phyloP scores from a whole-genome alignment of 768 basidiomycete species.

The Suillus sp. region DNA sequence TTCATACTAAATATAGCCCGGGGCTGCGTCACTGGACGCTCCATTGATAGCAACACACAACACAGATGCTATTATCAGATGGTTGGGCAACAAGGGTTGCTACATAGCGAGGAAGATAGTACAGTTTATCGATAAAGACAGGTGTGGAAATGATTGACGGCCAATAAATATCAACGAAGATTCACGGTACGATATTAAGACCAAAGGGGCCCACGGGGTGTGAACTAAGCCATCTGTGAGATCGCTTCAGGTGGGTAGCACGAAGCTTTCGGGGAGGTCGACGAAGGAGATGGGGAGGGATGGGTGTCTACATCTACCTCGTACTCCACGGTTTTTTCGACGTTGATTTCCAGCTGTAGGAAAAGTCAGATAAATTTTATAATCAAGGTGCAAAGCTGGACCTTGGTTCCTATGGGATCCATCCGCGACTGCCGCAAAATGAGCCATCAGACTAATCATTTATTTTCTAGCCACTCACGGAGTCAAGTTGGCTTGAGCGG shows the following conservation, averaged over 20 bases:
- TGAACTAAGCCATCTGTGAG: not conserved
- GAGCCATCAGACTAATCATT: not conserved
- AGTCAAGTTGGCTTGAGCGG: not conserved
- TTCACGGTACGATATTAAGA: not conserved
- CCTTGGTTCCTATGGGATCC: conserved; percentile 23
- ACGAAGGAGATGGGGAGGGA: conserved; percentile 3
- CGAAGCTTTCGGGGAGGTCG: not conserved
- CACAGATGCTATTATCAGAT: not conserved
- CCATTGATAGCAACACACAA: no score
- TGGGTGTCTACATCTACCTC: conserved; percentile 17
- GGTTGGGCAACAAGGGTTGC: not conserved
- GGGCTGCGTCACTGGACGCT: no score
- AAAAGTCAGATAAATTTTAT: not conserved
- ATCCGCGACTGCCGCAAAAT: conserved; percentile 16
- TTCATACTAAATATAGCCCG: not conserved
- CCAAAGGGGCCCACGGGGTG: no score
- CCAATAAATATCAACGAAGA: not conserved
- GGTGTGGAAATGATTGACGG: conserved; percentile 4
- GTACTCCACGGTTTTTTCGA: conserved; percentile 32
- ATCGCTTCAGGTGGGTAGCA: no score
- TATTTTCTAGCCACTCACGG: not conserved
- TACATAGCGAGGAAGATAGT: conserved; percentile 3
- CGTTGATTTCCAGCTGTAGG: conserved; percentile 30
- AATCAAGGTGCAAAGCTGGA: conserved; percentile 13
- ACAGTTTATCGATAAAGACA: conserved; percentile 1